phyloP scores from a whole-genome alignment of 176 grass and related monocot genomes.

The Tillandsia fasciculata region DNA sequence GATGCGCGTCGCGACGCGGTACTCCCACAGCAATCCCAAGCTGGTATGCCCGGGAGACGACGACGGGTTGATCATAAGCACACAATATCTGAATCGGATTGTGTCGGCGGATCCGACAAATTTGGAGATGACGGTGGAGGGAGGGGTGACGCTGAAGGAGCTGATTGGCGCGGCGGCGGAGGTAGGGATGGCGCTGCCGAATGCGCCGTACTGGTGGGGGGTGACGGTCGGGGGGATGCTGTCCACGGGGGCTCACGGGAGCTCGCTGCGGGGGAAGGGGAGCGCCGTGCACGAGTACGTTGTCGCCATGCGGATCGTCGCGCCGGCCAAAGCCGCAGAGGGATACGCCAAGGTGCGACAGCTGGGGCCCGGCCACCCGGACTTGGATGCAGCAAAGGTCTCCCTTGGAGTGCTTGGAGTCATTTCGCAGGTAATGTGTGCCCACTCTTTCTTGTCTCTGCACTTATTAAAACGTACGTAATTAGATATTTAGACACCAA shows the following conservation, averaged over 20 bases:
- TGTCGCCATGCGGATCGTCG: constrained; percentile 40
- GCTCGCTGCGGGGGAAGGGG: constrained; percentile 43
- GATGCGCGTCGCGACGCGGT: constrained; percentile 46
- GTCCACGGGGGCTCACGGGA: constrained; percentile 62
- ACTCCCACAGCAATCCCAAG: constrained; percentile 55
- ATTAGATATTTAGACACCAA: no score
- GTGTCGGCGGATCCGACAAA: constrained; percentile 6
- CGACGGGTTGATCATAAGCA: constrained; percentile 37
- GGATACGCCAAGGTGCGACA: constrained; percentile 33
- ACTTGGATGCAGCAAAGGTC: constrained; percentile 49
- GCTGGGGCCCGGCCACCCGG: constrained; percentile 19
- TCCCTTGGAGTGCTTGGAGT: constrained; percentile 48
- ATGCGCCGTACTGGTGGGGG: constrained; percentile 48
- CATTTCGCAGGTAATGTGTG: constrained; percentile 22
- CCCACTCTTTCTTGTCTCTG: no score
- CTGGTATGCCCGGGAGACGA: constrained; percentile 39
- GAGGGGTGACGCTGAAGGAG: constrained; percentile 27
- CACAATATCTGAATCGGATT: constrained; percentile 18
- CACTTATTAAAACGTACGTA: no score
- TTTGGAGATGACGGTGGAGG: constrained; percentile 32
- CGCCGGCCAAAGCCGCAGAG: constrained; percentile 27
- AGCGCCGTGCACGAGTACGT: constrained; percentile 56
- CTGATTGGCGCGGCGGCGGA: constrained; percentile 30
- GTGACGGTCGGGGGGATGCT: constrained; percentile 43
- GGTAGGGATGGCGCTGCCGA: constrained; percentile 31